Evolutionary conservation across 2,329 filamentous ascomycete species (phyloP), one percentile per base, ranked within the genome.

Genomic region (Lanzia echinophila): DNA sequence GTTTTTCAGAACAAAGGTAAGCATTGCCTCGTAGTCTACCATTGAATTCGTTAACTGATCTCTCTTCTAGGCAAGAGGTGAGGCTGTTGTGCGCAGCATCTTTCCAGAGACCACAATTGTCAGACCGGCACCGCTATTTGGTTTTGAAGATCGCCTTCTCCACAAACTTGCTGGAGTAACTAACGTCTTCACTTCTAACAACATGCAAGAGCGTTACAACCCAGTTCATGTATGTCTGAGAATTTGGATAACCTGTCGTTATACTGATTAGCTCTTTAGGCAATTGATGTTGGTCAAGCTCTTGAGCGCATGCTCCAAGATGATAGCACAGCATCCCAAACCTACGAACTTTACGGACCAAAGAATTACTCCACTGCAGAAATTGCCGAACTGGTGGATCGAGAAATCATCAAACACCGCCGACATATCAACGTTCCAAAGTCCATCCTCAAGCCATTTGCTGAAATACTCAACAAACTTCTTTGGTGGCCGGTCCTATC

Each of bases 61-160:
- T 22, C 38, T 13, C 24, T 47, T 34, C 15, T 38, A 87, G 87
- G 91, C 79, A 56, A 81, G 78, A 67, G 88, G 88, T 62, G 94
- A 99, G 75, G 77, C 86, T 68, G 81, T 95, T 47, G 94, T 85
- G 44, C 86, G 92, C 58, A 83, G 80, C 65, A 91, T 97, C 69
- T 99, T 90, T 76, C 94, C 94, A 24, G 94, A 99, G 74, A 95
- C 94, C 17, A 99, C 94, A 44, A 90, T 99, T 63, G 94, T 99
- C 60, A 84, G 94, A 60, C 94, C 94, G 43, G 88, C 92, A 12
- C 94, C 91, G 50, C 81, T 96, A 71, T 99, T 95, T 68, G 94
- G 94, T 34, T 95, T 90, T 67, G 94, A 99, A 73, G 94, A 99
- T 73, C 86, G 86, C 65, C 81, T 99, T 43, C 83, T 99, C 36